These are phyloP conservation scores for Turritis glabra DNA, from an alignment of 345 rosid genomes.

Conservation along the genomic window DNA sequence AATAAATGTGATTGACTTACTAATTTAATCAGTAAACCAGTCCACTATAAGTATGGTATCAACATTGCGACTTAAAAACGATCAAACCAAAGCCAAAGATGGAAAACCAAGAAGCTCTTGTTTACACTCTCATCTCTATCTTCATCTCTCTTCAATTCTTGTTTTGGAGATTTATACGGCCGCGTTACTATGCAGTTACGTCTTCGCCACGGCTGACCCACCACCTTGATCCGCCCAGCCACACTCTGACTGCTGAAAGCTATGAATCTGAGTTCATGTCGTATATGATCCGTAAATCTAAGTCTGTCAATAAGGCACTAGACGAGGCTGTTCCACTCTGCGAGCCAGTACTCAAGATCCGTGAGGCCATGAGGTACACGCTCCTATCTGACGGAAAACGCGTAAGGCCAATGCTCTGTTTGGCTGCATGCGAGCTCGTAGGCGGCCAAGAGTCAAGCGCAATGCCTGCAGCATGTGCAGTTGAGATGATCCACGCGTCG, in stretches of 20 bases:
- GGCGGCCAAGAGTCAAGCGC: constrained; percentile 66
- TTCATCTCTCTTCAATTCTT: not conserved
- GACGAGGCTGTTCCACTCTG: constrained; percentile 57
- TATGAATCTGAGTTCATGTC: constrained; percentile 49
- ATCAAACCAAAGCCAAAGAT: not conserved
- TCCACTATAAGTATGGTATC: not conserved
- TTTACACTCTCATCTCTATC: not conserved
- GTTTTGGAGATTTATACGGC: not conserved
- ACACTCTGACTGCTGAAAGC: not conserved
- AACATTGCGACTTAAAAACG: not conserved
- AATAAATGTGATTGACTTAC: not conserved
- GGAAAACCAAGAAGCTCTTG: not conserved
- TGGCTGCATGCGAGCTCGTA: constrained; percentile 76
- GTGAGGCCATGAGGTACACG: constrained; percentile 84
- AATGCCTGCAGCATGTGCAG: constrained; percentile 72
- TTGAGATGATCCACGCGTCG: constrained; percentile 80
- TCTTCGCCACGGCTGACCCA: not conserved
- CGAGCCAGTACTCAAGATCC: constrained; percentile 61
- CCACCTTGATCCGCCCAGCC: not conserved
- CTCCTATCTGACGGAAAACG: constrained; percentile 76
- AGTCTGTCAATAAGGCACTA: constrained; percentile 57
- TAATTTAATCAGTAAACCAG: not conserved
- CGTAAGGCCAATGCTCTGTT: constrained; percentile 67
- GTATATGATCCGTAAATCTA: constrained; percentile 66
- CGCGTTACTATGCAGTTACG: not conserved